Conservation (phyloP, 306 rosid genomes). For the Ochetophila trinervis region DNA sequence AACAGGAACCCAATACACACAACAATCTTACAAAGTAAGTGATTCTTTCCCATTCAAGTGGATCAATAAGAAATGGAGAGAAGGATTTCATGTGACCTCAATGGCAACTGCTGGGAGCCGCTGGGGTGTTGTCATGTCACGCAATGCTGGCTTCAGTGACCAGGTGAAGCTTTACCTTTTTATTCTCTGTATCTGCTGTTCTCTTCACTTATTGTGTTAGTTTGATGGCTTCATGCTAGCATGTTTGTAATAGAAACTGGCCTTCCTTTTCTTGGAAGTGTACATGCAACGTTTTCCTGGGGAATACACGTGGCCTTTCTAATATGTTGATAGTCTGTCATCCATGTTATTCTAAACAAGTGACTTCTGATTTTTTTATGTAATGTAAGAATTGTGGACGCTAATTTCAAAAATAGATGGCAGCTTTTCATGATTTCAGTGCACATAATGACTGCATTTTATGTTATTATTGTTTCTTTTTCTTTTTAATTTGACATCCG, state of each 20-base stretch:
- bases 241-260: not conserved
- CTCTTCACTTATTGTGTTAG: not conserved
- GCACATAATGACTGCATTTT: not conserved
- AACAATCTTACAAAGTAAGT: slow-evolving; percentile 98
- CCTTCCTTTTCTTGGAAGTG: not conserved
- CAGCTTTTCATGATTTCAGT: not conserved
- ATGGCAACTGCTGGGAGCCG: slow-evolving; percentile 97
- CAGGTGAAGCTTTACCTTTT: slow-evolving; percentile 51
- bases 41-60: slow-evolving; percentile 97
- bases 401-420: too few relatives aligned
- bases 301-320: too few relatives aligned
- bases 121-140: slow-evolving; percentile 98
- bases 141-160: slow-evolving; percentile 89
- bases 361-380: too few relatives aligned
- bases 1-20: slow-evolving; percentile 84
- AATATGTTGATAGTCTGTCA: too few relatives aligned
- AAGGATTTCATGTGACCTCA: slow-evolving; percentile 95
- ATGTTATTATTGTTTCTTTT: not conserved
- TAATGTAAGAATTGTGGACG: too few relatives aligned
- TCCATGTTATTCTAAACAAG: too few relatives aligned
- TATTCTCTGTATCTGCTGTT: not conserved
- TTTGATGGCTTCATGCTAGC: not conserved
- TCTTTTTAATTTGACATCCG: not conserved
- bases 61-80: slow-evolving; percentile 98
- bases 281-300: too few relatives aligned